Percentiles rank a stretch among this genome's conserved stretches.
Conservation (phyloP, 179 eudicot species). For the Spinacia oleracea region DNA sequence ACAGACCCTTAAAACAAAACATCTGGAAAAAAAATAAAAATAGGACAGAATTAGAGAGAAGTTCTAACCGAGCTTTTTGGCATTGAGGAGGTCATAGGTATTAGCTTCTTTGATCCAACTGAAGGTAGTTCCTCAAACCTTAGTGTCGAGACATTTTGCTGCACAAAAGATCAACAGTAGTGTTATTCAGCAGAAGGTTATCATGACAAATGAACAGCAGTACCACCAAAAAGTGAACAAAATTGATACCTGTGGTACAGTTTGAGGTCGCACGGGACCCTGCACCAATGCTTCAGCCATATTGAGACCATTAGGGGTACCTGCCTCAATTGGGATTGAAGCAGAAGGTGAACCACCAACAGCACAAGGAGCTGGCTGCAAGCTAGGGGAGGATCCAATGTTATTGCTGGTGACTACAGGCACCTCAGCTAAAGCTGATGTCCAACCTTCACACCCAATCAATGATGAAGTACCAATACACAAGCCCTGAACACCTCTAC, state of each 20-base stretch:
- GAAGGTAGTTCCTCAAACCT: constrained; percentile 71
- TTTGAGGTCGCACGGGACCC: constrained; percentile 55
- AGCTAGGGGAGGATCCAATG: constrained; percentile 31
- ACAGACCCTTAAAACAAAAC: neutral
- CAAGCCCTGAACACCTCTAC: constrained; percentile 53
- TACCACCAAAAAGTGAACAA: neutral
- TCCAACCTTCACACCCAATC: constrained; percentile 66
- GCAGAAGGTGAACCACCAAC: constrained; percentile 18
- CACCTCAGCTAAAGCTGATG: constrained; percentile 81
- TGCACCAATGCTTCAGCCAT: constrained; percentile 78
- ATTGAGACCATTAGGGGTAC: constrained; percentile 48
- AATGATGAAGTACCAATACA: constrained; percentile 46
- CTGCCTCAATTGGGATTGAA: constrained; percentile 33
- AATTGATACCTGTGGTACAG: constrained; percentile 53
- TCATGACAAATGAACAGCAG: neutral
- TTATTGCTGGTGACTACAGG: constrained; percentile 48
- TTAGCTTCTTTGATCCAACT: constrained; percentile 67
- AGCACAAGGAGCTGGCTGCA: constrained; percentile 34
- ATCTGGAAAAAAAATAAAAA: neutral
- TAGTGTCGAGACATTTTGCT: constrained; percentile 51
- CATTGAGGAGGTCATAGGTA: constrained; percentile 73
- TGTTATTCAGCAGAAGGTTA: neutral
- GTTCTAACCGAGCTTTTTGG: constrained; percentile 60
- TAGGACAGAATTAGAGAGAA: neutral
- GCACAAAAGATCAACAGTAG: constrained; percentile 14